Evolutionary conservation across 441 rosid genomes (phyloP).

Genomic region (Erodium texanum): DNA sequence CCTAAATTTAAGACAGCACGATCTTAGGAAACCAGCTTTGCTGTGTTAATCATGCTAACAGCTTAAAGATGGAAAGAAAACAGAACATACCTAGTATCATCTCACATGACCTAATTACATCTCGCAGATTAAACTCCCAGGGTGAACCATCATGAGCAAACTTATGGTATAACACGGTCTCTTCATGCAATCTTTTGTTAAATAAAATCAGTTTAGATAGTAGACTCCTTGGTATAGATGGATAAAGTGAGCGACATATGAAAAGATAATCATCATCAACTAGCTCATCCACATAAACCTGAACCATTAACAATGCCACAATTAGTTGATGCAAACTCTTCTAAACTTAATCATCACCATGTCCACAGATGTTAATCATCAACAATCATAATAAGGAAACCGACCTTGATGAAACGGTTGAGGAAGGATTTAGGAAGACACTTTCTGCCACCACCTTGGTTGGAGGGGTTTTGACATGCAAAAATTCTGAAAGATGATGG

Average conservation of each 20-base stretch:
- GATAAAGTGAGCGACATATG: slow-evolving; percentile 72
- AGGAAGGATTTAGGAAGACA: slow-evolving; percentile 95
- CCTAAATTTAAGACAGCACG: slow-evolving; percentile 25
- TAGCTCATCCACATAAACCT: slow-evolving; percentile 91
- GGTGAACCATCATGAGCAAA: slow-evolving; percentile 92
- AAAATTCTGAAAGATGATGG: slow-evolving; percentile 81
- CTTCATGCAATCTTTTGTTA: slow-evolving; percentile 73
- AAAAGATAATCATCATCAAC: slow-evolving; percentile 79
- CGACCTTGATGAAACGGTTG: slow-evolving; percentile 88
- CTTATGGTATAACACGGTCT: slow-evolving; percentile 56
- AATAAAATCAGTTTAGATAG: slow-evolving; percentile 72
- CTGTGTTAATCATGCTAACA: slow-evolving; percentile 2
- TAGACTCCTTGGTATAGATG: slow-evolving; percentile 50
- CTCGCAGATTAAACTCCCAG: slow-evolving; percentile 98
- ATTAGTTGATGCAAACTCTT: not conserved
- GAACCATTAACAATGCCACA: slow-evolving; percentile 24
- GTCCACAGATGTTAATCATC: slow-evolving; percentile 10
- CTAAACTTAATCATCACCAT: slow-evolving; percentile 8
- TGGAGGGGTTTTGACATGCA: slow-evolving; percentile 97
- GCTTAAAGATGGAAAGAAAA: slow-evolving; percentile 5
- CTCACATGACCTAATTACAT: slow-evolving; percentile 84
- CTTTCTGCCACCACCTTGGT: slow-evolving; percentile 98
- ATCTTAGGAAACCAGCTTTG: slow-evolving; percentile 7
- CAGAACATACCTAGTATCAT: slow-evolving; percentile 54
- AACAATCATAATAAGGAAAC: slow-evolving; percentile 9